Percentiles rank a stretch among this genome's conserved stretches.
Evolutionary conservation across 805 yeast species (phyloP).

Genomic region (Lipomyces starkeyi): DNA sequence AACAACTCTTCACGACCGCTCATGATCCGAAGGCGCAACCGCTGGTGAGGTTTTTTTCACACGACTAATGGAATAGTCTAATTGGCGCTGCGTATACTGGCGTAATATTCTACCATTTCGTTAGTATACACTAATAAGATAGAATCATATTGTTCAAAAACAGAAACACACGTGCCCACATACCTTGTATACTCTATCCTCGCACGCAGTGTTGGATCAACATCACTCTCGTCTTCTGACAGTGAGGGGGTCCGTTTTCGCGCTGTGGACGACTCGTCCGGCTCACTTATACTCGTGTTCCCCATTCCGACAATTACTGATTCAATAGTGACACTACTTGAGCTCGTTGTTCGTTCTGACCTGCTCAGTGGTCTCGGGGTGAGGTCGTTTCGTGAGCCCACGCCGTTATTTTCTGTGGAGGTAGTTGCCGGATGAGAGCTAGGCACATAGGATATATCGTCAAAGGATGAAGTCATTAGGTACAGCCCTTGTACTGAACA

Average conservation of each 20-base stretch:
- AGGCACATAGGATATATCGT: not conserved
- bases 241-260: not conserved
- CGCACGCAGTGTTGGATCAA: slow-evolving; percentile 17
- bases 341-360: not conserved
- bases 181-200: slow-evolving; percentile 25
- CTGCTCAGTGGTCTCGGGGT: not conserved
- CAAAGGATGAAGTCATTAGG: not conserved
- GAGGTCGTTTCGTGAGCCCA: not conserved
- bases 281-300: not conserved
- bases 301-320: not conserved
- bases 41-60: slow-evolving; percentile 5
- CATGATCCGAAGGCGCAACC: not conserved
- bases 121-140: not conserved
- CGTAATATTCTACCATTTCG: slow-evolving; percentile 10
- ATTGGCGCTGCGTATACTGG: slow-evolving; percentile 29
- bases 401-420: not conserved
- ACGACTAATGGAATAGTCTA: slow-evolving; percentile 21
- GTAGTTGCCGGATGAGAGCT: not conserved
- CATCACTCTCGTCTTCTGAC: slow-evolving; percentile 5
- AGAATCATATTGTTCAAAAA: not conserved
- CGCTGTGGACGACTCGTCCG: not conserved
- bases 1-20: not conserved
- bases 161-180: not conserved
- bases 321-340: not conserved
- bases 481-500: not conserved